These are phyloP conservation scores for Dendrobium chrysotoxum DNA, from an alignment of 106 monocot species.

Conservation along the genomic window DNA sequence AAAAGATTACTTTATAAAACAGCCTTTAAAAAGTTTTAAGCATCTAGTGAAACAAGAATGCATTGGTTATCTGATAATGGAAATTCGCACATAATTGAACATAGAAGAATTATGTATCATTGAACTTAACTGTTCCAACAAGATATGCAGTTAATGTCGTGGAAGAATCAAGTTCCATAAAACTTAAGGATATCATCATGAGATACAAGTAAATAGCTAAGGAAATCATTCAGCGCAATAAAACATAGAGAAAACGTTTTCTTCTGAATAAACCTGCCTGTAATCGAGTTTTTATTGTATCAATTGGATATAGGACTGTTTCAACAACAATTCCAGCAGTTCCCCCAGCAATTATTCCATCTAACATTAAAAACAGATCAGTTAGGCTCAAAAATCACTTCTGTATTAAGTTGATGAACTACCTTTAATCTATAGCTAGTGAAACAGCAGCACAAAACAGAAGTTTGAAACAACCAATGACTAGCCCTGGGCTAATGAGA, in stretches of 20 bases:
- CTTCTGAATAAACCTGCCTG: conserved; percentile 40
- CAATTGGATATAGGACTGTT: conserved; percentile 86
- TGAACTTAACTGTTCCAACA: not conserved
- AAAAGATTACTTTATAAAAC: too few relatives aligned
- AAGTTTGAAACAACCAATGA: not conserved
- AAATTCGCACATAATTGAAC: too few relatives aligned
- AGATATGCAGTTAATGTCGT: not conserved
- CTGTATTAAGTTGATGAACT: not conserved
- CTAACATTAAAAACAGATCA: conserved; percentile 18
- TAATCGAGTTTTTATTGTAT: conserved; percentile 96
- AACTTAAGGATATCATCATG: not conserved
- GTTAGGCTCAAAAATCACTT: not conserved
- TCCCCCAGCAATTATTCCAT: conserved; percentile 93
- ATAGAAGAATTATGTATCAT: not conserved
- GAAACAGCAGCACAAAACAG: too few relatives aligned
- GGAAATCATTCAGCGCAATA: not conserved
- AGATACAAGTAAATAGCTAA: not conserved
- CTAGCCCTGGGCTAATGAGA: not conserved
- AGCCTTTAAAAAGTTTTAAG: too few relatives aligned
- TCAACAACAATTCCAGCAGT: conserved; percentile 93
- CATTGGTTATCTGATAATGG: too few relatives aligned
- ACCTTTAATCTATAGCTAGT: not conserved
- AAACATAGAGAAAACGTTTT: not conserved
- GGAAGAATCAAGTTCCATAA: not conserved
- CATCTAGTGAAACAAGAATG: too few relatives aligned